Percentiles rank a stretch among this genome's conserved stretches.
Evolutionary conservation across 2,329 filamentous ascomycete species (phyloP).

Genomic region (Tolypocladium tropicale): DNA sequence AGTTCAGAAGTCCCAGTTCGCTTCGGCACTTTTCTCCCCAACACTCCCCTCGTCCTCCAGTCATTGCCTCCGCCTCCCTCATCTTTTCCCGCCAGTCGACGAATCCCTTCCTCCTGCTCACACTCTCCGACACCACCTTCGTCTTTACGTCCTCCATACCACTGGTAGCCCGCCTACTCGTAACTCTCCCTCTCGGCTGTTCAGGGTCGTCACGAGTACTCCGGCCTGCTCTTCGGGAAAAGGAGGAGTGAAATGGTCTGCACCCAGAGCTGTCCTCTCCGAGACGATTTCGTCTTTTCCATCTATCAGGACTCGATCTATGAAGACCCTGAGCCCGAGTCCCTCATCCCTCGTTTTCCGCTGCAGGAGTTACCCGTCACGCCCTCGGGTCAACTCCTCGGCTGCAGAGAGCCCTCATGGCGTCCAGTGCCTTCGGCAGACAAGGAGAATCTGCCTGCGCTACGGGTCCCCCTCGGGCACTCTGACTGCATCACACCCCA

Average conservation of each 20-base stretch:
- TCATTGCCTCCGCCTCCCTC: not conserved
- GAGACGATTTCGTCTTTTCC: not conserved
- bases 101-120: not conserved
- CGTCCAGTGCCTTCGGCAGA: conserved; percentile 14
- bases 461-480: conserved; percentile 7
- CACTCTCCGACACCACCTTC: not conserved
- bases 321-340: not conserved
- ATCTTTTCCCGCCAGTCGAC: not conserved
- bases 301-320: conserved; percentile 10
- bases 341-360: conserved; percentile 13
- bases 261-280: not conserved
- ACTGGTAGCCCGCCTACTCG: not conserved
- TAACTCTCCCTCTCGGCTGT: not conserved
- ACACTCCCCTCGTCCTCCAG: not conserved
- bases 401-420: conserved; percentile 9
- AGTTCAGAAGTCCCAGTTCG: not conserved
- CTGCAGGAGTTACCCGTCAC: conserved; percentile 16
- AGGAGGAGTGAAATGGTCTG: not conserved
- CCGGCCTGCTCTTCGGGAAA: not conserved
- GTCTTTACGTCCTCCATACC: not conserved
- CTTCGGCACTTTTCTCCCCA: not conserved
- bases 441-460: conserved; percentile 16
- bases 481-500: conserved; percentile 4
- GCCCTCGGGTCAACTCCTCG: conserved; percentile 10
- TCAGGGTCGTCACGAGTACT: not conserved